phyloP scores from a whole-genome alignment of 169 alveolate genomes.

The Eimeria falciformis region DNA sequence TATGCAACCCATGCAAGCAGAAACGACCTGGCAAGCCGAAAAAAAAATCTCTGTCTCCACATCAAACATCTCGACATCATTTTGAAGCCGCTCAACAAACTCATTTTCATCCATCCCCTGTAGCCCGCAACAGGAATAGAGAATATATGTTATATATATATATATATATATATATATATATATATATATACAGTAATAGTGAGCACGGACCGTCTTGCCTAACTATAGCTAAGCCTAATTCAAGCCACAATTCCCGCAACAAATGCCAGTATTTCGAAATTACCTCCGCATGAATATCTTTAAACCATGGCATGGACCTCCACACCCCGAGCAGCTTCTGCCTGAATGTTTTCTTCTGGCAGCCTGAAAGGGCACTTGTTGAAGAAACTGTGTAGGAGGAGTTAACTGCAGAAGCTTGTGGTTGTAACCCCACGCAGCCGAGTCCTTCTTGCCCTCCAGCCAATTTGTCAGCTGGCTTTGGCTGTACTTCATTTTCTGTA shows the following conservation, averaged over 20 bases:
- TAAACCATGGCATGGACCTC: slow-evolving; percentile 65
- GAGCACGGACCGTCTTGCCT: too few species aligned
- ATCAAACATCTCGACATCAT: slow-evolving; percentile 80
- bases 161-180: not conserved
- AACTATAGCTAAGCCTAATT: too few species aligned
- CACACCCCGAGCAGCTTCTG: not conserved
- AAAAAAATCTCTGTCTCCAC: slow-evolving; percentile 81
- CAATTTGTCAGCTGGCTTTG: too few species aligned
- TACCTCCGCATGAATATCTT: slow-evolving; percentile 65
- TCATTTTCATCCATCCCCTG: slow-evolving; percentile 42
- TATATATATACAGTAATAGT: not conserved
- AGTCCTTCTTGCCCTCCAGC: too few species aligned
- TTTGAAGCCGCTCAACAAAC: slow-evolving; percentile 57
- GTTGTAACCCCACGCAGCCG: too few species aligned
- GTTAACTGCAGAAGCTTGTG: not conserved
- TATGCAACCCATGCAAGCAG: slow-evolving; percentile 86
- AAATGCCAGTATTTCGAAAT: too few species aligned
- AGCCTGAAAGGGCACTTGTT: not conserved
- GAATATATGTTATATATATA: not conserved
- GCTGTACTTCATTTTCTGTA: too few species aligned
- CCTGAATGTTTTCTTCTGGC: not conserved
- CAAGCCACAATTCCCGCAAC: too few species aligned
- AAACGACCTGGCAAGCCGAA: slow-evolving; percentile 83
- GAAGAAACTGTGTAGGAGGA: not conserved
- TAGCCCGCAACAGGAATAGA: not conserved